These are phyloP conservation scores for Malbranchea zuffiana DNA, from an alignment of 2,329 filamentous ascomycete genomes.

Conservation along the genomic window DNA sequence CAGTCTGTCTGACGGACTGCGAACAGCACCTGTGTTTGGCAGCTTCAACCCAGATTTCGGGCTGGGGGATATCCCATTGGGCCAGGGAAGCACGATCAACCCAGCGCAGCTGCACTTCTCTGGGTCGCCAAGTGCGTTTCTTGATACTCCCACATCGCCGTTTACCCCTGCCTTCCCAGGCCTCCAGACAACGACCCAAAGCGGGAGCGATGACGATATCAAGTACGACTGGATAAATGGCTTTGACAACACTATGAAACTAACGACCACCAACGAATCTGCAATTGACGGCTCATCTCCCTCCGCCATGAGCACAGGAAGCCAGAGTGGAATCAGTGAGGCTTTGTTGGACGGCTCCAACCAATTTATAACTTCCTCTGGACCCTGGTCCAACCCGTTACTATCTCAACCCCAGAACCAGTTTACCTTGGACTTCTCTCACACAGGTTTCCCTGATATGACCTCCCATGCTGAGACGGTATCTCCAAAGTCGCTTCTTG, in stretches of 20 bases:
- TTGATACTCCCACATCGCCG: conserved; percentile 32
- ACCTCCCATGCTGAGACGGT: conserved; percentile 60
- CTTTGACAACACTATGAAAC: conserved; percentile 66
- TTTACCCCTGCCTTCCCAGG: conserved; percentile 37
- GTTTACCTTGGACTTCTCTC: conserved; percentile 64
- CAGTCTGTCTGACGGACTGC: conserved; percentile 56
- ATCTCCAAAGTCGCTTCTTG: conserved; percentile 63
- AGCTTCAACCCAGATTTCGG: conserved; percentile 56
- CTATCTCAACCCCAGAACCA: conserved; percentile 59
- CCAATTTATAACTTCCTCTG: conserved; percentile 46
- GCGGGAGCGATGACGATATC: conserved; percentile 58
- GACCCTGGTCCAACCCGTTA: conserved; percentile 60
- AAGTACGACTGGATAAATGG: conserved; percentile 75
- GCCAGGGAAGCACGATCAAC: conserved; percentile 50
- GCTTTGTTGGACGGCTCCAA: conserved; percentile 72
- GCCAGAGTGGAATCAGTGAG: conserved; percentile 82
- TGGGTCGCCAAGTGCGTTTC: conserved; percentile 53
- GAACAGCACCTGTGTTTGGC: conserved; percentile 67
- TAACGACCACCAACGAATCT: conserved; percentile 60
- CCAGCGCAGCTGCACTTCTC: conserved; percentile 46
- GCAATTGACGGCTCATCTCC: conserved; percentile 89
- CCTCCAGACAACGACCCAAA: conserved; percentile 38
- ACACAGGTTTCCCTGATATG: conserved; percentile 63
- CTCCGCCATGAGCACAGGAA: conserved; percentile 88
- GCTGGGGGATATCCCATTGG: conserved; percentile 60